These are phyloP conservation scores for Diplosphaera chodatii DNA, from an alignment of 139 green algal species.

Conservation along the genomic window DNA sequence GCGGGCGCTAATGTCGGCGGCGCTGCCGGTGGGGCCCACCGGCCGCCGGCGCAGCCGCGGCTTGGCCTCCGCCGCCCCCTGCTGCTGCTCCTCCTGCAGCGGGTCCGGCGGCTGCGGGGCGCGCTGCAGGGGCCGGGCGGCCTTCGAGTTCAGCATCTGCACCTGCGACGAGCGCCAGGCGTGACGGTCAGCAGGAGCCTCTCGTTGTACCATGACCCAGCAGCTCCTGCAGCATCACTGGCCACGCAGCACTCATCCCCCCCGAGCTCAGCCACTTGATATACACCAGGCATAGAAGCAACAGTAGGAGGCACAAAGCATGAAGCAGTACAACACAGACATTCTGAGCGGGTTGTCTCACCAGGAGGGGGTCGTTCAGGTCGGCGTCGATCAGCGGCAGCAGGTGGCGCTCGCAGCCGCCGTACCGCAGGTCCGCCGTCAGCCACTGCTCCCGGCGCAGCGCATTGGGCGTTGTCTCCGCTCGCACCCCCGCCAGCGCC, in stretches of 20 bases:
- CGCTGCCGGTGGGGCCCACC: background rate
- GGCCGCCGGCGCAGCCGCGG: background rate
- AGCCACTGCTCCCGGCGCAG: background rate
- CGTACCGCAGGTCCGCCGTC: background rate
- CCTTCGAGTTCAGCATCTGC: background rate
- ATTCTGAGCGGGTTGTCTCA: too few species aligned
- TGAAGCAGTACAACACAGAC: too few species aligned
- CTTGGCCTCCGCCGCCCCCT: background rate
- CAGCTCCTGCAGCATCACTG: too few species aligned
- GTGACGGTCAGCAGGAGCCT: too few species aligned
- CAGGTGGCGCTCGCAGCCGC: background rate
- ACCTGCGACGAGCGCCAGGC: background rate
- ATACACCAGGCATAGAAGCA: too few species aligned
- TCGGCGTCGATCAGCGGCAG: background rate
- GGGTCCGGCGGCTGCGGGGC: too few species aligned
- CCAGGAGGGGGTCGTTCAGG: background rate
- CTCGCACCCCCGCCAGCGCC: background rate
- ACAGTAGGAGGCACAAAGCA: too few species aligned
- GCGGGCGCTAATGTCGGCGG: background rate
- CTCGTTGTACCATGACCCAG: too few species aligned
- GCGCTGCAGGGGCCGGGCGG: too few species aligned
- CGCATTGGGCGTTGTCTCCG: background rate
- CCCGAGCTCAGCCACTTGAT: too few species aligned
- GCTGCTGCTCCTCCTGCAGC: too few species aligned
- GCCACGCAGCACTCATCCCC: too few species aligned